Conservation (phyloP, 306 rosid genomes). For the Pyrus communis region DNA sequence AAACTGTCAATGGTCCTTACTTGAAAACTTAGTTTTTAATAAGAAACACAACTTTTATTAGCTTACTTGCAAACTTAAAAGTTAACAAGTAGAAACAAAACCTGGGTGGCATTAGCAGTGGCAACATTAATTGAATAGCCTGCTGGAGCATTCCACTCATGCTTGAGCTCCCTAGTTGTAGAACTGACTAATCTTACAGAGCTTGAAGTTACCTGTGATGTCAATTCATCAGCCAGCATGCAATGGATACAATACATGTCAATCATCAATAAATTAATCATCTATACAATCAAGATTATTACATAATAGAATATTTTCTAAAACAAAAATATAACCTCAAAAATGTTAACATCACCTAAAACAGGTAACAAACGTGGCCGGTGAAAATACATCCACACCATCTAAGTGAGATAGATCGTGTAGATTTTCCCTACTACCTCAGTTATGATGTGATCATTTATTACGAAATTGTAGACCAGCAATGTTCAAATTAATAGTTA, state of each 20-base stretch:
- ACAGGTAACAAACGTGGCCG: not conserved
- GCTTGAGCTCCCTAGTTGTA: conserved; percentile 60
- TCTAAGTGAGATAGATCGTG: not conserved
- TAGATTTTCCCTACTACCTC: not conserved
- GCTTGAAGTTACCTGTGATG: conserved; percentile 68
- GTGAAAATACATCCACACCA: not conserved
- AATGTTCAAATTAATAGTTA: not conserved
- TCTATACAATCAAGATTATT: not conserved
- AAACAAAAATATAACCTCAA: not conserved
- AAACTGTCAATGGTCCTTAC: not conserved
- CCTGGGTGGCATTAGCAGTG: conserved; percentile 97
- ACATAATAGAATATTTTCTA: not conserved
- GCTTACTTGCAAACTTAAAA: not conserved
- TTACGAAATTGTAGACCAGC: not conserved
- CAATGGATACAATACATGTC: not conserved
- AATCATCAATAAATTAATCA: not conserved
- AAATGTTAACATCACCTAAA: not conserved
- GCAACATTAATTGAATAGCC: conserved; percentile 87
- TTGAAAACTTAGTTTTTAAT: not conserved
- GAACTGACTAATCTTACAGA: conserved; percentile 84
- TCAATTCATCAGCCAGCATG: conserved; percentile 12
- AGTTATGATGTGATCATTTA: not conserved
- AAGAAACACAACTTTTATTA: not conserved
- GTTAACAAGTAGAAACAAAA: conserved; percentile 20
- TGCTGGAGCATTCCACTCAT: conserved; percentile 81